Evolutionary conservation across 2,329 filamentous ascomycete genomes (phyloP).

Genomic region (Geosmithia flava): DNA sequence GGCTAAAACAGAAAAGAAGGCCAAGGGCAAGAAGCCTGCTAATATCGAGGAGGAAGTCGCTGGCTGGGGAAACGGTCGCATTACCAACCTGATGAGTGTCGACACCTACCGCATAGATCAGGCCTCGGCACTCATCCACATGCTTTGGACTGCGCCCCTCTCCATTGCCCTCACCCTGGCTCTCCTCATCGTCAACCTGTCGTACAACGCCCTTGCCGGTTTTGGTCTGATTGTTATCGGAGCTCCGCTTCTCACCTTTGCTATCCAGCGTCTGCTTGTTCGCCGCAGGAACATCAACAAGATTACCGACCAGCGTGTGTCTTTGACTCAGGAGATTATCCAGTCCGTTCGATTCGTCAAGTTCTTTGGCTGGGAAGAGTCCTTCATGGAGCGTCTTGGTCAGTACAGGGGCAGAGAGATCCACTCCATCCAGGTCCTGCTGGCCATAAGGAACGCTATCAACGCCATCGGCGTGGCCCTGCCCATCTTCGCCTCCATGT

Average conservation of each 20-base stretch:
- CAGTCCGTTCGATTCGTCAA: conserved; percentile 91
- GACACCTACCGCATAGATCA: conserved; percentile 90
- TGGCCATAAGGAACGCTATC: conserved; percentile 76
- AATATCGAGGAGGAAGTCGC: conserved; percentile 45
- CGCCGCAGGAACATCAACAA: conserved; percentile 78
- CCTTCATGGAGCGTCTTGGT: conserved; percentile 67
- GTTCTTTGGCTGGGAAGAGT: conserved; percentile 89
- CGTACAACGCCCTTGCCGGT: conserved; percentile 79
- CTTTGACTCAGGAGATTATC: conserved; percentile 83
- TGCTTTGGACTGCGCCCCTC: conserved; percentile 80
- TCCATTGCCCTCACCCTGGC: conserved; percentile 66
- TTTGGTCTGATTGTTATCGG: conserved; percentile 72
- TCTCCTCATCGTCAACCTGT: conserved; percentile 74
- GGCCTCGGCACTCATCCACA: conserved; percentile 78
- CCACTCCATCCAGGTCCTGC: conserved; percentile 65
- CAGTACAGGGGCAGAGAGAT: conserved; percentile 69
- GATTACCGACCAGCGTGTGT: conserved; percentile 84
- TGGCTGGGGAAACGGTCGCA: conserved; percentile 86
- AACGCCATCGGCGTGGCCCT: conserved; percentile 74
- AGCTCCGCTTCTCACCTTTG: conserved; percentile 63
- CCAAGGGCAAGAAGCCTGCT: conserved; percentile 24
- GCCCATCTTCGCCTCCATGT: conserved; percentile 89
- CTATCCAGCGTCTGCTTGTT: conserved; percentile 64
- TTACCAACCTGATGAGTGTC: conserved; percentile 89
- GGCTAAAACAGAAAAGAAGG: conserved; percentile 7